Base-by-base conservation (phyloP, 2,329 filamentous ascomycete species). In the Fusarium sp. region DNA sequence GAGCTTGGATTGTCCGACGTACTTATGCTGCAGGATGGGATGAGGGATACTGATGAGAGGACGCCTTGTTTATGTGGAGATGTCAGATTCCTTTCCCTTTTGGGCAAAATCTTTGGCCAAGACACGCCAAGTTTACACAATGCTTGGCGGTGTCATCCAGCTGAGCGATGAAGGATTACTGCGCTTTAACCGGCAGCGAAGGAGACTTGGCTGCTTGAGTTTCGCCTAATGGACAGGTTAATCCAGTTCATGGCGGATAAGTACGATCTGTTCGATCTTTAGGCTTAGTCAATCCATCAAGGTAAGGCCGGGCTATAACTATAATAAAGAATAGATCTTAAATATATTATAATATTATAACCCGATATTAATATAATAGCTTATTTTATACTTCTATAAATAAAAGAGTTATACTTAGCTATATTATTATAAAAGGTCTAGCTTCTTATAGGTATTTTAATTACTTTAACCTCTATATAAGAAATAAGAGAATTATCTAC, bases 101-200 rank as follows among this genome's bases (percentile, higher is more conserved):
- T 59, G 56, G 56, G 56, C 20, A 39, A 59, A 59, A 59, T 39
- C 16, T 29, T 29, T 59, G 56, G 56, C 35, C 35, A 59, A 59
- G 59, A 31, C 18, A 54, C 6, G 43, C 41, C 43, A 52, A 35
- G 24, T 24, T 24, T 24, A 24, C 24, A 24, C 24, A 24, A 1
- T 9, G 1, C 48, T 54, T 54, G 48, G 48, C 48, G 6, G 6
- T 3, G 27, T 54, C 48, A 31, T 31, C 11, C 27, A 54, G 27
- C 27, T 54, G 48, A 20, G 13, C 0, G 48, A 2, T 54, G 10
- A 14, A 31, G 27, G 18, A 20, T 54, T 31, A 29, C 48, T 31
- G 11, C 6, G 18, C 7, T 16, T 16, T 24, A 10, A 16, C 22
- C 45, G 24, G 10, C 27, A 20, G 18, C 0, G 18, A 54, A 33